A percentile compares a stretch with the other conserved stretches of the same genome.
Conservation (phyloP, 345 rosid species). For the Eucalyptus erythrocorys region DNA sequence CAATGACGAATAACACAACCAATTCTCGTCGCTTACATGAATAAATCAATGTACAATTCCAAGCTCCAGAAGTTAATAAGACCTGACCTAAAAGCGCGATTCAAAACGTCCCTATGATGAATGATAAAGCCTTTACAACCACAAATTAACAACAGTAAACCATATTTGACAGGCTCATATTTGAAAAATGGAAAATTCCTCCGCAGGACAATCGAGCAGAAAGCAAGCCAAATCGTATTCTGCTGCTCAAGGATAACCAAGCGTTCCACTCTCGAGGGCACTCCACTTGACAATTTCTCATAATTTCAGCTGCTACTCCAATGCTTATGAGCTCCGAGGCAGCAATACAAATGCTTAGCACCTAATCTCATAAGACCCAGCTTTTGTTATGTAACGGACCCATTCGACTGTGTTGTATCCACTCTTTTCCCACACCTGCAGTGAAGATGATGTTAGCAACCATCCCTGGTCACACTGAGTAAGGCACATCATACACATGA, state of each 20-base stretch:
- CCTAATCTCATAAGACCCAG: conserved; percentile 97
- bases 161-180: not conserved
- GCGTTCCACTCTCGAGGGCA: not conserved
- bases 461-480: not conserved
- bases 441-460: not conserved
- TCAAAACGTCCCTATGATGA: not conserved
- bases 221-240: not conserved
- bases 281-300: not conserved
- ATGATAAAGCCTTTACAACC: not conserved
- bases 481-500: not conserved
- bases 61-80: not conserved
- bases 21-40: not conserved
- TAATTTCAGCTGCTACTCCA: not conserved
- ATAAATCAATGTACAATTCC: not conserved
- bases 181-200: not conserved
- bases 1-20: not conserved
- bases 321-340: not conserved
- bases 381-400: conserved; percentile 96
- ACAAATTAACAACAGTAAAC: not conserved
- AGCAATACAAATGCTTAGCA: conserved; percentile 33
- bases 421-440: conserved; percentile 98
- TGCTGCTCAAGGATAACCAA: not conserved
- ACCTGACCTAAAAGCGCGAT: not conserved
- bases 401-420: conserved; percentile 98
- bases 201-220: not conserved